Evolutionary conservation across 306 rosid genomes (phyloP), one percentile per base, ranked within the genome.

Genomic region (Cercis canadensis): DNA sequence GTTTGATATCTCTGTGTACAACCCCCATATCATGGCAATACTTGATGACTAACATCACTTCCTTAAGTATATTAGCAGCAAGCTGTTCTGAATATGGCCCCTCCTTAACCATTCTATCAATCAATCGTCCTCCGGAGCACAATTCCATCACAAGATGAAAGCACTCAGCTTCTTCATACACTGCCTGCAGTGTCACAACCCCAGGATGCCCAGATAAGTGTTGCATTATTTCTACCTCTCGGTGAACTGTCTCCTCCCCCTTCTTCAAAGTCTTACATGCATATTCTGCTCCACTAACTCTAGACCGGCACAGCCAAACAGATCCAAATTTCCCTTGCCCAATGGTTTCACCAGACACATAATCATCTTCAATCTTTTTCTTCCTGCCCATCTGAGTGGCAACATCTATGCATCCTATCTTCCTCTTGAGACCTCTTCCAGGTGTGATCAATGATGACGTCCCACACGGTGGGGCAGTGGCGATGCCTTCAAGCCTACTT

Each of bases 11-110:
- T 80, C 99, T 79, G 69, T 95, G 99, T 60, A 89, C 99, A 82
- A 95, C 99, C 71, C 99, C 99, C 99, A 95, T 95, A 75, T 95
- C 99, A 89, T 95, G 97, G 72, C 97, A 95, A 66, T 91, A 95
- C 86, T 95, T 91, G 61, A 95, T 80, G 74, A 95, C 99, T 19
- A 92, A 83, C 96, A 95, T 85, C 66, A 95, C 97, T 80, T 91
- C 97, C 87, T 91, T 95, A 56, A 95, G 82, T 57, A 85, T 65
- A 71, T 85, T 89, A 47, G 99, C 99, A 57, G 96, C 88, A 29
- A 85, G 88, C 12, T 91, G 90, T 77, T 95, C 99, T 0, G 96
- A 89, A 86, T 75, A 95, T 5, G 73, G 89, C 40, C 88, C 91
- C n/a, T 95, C 92, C 61, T 77, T 74, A 29, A 85, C 66, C 88